A percentile compares a stretch with the other conserved stretches of the same genome.
phyloP scores from a whole-genome alignment of 306 rosid species.

The Clitoria ternatea region DNA sequence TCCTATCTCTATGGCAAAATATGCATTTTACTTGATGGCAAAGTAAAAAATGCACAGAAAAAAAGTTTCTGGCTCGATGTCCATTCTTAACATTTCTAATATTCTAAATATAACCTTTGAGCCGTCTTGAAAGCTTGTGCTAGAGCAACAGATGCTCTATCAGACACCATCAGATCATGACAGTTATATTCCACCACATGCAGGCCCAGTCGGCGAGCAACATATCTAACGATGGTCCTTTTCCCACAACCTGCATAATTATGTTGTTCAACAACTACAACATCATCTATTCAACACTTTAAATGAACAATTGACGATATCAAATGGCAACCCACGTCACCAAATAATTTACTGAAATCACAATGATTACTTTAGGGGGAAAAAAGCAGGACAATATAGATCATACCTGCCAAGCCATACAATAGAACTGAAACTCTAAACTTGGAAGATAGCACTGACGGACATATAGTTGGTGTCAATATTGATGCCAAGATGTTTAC shows the following conservation, averaged over 20 bases:
- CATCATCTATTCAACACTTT: slow-evolving; percentile 15
- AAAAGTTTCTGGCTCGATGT: not conserved
- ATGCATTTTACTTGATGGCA: not conserved
- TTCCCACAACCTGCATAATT: slow-evolving; percentile 82
- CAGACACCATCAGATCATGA: slow-evolving; percentile 61
- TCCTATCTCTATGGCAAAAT: not conserved
- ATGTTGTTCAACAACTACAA: slow-evolving; percentile 23
- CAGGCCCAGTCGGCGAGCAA: slow-evolving; percentile 82
- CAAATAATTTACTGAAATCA: slow-evolving; percentile 4
- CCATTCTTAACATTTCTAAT: not conserved
- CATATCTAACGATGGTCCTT: slow-evolving; percentile 78
- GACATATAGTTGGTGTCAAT: slow-evolving; percentile 76
- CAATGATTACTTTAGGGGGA: not conserved
- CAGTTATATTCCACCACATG: slow-evolving; percentile 94
- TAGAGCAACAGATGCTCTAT: slow-evolving; percentile 64
- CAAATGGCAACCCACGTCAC: slow-evolving; percentile 6
- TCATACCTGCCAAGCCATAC: slow-evolving; percentile 77
- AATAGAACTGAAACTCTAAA: slow-evolving; percentile 85
- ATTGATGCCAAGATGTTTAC: slow-evolving; percentile 75
- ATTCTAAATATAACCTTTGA: slow-evolving; percentile 50
- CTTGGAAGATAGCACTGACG: slow-evolving; percentile 77
- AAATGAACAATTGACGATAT: not conserved
- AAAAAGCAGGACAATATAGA: slow-evolving; percentile 17
- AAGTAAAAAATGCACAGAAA: not conserved
- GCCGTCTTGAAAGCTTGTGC: slow-evolving; percentile 87